Evolutionary conservation across 495 filamentous ascomycete genomes (phyloP).

Genomic region (Hypoxylon fuscum): DNA sequence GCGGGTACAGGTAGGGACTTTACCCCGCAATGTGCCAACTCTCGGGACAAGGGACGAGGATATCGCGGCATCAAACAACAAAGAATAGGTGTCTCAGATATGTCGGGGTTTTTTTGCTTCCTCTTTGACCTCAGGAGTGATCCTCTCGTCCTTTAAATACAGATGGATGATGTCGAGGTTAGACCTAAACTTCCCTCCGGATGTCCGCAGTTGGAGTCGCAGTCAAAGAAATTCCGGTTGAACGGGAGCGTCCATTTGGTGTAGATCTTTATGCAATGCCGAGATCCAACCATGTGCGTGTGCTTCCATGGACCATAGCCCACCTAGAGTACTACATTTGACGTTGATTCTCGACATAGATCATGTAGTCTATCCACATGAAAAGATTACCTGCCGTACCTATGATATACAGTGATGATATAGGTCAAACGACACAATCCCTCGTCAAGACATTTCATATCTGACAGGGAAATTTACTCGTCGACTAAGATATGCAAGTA

Average conservation of each 20-base stretch:
- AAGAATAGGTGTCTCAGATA: background rate
- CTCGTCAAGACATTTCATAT: too few relatives aligned
- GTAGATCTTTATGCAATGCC: slow-evolving; percentile 31
- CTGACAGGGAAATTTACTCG: too few relatives aligned
- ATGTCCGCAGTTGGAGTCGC: slow-evolving; percentile 23
- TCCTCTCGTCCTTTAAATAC: background rate
- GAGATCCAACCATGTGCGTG: slow-evolving; percentile 27
- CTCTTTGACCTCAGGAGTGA: background rate
- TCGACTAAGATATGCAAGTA: too few relatives aligned
- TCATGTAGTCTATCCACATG: background rate
- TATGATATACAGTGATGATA: too few relatives aligned
- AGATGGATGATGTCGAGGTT: too few relatives aligned
- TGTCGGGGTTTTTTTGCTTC: background rate
- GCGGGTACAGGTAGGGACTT: slow-evolving; percentile 32
- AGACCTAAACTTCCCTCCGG: too few relatives aligned
- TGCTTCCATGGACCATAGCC: slow-evolving; percentile 11
- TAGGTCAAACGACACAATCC: too few relatives aligned
- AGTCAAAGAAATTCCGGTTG: slow-evolving; percentile 26
- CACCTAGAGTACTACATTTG: slow-evolving; percentile 5
- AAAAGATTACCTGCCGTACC: too few relatives aligned
- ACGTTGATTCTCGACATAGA: background rate
- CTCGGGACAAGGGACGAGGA: slow-evolving; percentile 37
- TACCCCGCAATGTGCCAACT: slow-evolving; percentile 38
- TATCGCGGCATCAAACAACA: slow-evolving; percentile 31
- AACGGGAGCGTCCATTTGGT: slow-evolving; percentile 16